Conservation (phyloP, 2,329 filamentous ascomycete genomes). For the Colletotrichum theobromicola region DNA sequence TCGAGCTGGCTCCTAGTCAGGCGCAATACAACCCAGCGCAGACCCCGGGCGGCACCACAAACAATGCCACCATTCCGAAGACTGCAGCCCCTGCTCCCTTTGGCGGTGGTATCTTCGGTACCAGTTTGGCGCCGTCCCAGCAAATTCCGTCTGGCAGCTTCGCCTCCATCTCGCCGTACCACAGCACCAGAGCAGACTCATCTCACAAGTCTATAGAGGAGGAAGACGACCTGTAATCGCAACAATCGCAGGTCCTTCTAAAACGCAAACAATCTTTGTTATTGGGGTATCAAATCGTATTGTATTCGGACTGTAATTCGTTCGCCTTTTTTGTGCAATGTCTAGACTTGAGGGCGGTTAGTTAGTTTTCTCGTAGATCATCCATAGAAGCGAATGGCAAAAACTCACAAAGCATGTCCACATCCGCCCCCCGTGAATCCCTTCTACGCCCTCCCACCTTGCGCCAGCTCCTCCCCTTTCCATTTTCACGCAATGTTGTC, state of each 20-base stretch:
- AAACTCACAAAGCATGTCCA: conserved; percentile 14
- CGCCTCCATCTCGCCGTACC: accelerated
- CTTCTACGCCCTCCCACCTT: neutral
- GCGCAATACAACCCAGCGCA: neutral
- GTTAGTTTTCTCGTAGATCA: neutral
- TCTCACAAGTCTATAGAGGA: neutral
- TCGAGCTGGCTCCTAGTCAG: too few species aligned
- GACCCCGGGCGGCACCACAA: neutral
- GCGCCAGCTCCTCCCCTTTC: neutral
- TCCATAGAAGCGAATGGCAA: neutral
- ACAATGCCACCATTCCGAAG: accelerated
- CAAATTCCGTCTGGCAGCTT: neutral
- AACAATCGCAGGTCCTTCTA: neutral
- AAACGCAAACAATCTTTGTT: neutral
- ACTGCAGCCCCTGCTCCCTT: neutral
- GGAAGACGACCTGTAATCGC: neutral
- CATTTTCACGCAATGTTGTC: neutral
- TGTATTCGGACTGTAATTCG: neutral
- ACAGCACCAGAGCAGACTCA: accelerated
- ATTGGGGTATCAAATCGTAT: conserved; percentile 17
- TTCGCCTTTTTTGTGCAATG: neutral
- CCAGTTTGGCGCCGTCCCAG: neutral
- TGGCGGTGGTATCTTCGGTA: neutral
- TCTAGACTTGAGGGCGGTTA: neutral
- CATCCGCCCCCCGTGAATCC: neutral